Conservation (phyloP, 164 flowering plant species). For the Tetrastigma voinierianum region DNA sequence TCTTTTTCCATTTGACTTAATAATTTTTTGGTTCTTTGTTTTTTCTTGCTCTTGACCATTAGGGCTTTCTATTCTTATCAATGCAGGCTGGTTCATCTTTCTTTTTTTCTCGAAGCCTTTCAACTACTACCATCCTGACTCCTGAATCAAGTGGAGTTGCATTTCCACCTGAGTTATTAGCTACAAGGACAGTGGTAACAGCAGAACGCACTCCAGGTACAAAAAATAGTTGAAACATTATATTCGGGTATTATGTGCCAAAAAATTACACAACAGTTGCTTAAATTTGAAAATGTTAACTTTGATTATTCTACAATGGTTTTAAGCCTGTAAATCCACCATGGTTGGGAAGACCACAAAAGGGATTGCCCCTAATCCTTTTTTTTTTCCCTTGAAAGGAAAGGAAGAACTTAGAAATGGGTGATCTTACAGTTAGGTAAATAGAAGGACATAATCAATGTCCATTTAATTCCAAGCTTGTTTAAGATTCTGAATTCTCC, state of each 20-base stretch:
- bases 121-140: slow-evolving; percentile 44
- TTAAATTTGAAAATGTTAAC: neutral
- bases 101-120: slow-evolving; percentile 31
- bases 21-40: neutral
- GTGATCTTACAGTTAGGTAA: no score
- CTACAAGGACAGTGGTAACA: slow-evolving; percentile 35
- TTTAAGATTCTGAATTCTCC: neutral
- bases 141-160: slow-evolving; percentile 50
- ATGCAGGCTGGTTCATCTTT: slow-evolving; percentile 25
- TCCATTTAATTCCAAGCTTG: no score
- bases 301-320: neutral
- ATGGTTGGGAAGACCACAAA: neutral
- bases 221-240: neutral
- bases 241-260: neutral
- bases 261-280: neutral
- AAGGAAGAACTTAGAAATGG: no score
- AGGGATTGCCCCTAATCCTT: no score
- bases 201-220: slow-evolving; percentile 65
- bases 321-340: neutral
- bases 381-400: no score
- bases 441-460: no score
- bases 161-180: slow-evolving; percentile 58
- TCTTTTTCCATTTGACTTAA: no score
- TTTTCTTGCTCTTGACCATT: neutral
- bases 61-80: neutral